Evolutionary conservation across 352 stramenopile genomes (phyloP).

Genomic region (Thalassiosira livingstoniorum): DNA sequence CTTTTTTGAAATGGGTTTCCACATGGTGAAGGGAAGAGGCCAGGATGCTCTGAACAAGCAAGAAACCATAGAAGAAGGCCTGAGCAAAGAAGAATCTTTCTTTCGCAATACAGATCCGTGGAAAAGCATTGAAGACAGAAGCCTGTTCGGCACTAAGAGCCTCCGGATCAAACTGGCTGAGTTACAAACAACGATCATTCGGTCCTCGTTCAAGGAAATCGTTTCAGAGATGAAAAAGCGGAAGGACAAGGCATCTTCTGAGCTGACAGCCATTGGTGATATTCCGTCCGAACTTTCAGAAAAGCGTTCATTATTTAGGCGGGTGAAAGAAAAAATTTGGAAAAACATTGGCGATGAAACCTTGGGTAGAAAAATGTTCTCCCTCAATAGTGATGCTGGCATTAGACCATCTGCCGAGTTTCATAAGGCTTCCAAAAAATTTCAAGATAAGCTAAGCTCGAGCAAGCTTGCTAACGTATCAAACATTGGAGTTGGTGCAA

Average conservation of each 20-base stretch:
- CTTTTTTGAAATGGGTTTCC: constrained; percentile 85
- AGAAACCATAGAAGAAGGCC: constrained; percentile 79
- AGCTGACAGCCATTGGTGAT: constrained; percentile 13
- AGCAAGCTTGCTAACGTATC: constrained; percentile 66
- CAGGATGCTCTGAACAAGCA: constrained; percentile 84
- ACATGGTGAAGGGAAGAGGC: constrained; percentile 89
- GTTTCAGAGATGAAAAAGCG: constrained; percentile 47
- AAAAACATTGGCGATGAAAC: constrained; percentile 18
- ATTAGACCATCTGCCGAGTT: constrained; percentile 61
- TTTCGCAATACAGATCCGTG: constrained; percentile 69
- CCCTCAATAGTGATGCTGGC: constrained; percentile 26
- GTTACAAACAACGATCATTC: constrained; percentile 65
- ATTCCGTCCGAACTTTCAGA: constrained; percentile 42
- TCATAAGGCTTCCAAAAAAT: constrained; percentile 58
- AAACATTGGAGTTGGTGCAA: constrained; percentile 59
- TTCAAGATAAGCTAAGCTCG: constrained; percentile 56
- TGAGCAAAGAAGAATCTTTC: constrained; percentile 82
- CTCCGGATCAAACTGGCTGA: constrained; percentile 61
- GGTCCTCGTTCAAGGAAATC: constrained; percentile 63
- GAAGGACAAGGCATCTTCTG: constrained; percentile 16
- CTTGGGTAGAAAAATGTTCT: constrained; percentile 26
- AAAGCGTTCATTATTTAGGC: constrained; percentile 40
- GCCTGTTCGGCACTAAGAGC: constrained; percentile 66
- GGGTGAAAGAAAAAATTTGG: constrained; percentile 44
- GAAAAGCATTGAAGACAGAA: constrained; percentile 55